These are phyloP conservation scores for Debaryomyces hansenii DNA, from an alignment of 805 yeast genomes.

Conservation along the genomic window DNA sequence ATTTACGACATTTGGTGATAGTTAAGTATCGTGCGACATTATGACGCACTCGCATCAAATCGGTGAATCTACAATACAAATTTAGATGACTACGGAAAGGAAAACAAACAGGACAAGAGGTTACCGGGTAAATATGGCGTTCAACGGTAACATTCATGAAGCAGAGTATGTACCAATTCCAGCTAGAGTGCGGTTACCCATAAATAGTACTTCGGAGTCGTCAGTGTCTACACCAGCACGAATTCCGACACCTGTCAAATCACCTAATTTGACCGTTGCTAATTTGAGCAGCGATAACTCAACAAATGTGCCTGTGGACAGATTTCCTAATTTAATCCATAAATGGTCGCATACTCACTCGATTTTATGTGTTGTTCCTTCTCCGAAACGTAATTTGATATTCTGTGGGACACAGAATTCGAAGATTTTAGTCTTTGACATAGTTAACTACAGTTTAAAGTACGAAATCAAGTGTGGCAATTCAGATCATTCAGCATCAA, in stretches of 20 bases:
- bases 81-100: too few relatives aligned
- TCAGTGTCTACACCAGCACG: conserved; percentile 4
- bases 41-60: not conserved
- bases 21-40: not conserved
- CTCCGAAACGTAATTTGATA: conserved; percentile 55
- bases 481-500: conserved; percentile 71
- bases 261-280: conserved; percentile 18
- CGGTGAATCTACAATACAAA: too few relatives aligned
- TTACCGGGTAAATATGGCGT: not conserved
- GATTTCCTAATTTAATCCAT: conserved; percentile 50
- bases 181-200: conserved; percentile 26
- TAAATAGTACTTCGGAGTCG: conserved; percentile 23
- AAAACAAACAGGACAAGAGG: too few relatives aligned
- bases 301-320: conserved; percentile 1
- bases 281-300: conserved; percentile 6
- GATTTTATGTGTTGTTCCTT: conserved; percentile 67
- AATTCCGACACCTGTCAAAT: conserved; percentile 23
- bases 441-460: conserved; percentile 59
- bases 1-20: not conserved
- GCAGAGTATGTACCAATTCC: conserved; percentile 32
- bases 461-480: conserved; percentile 37
- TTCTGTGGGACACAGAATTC: conserved; percentile 94
- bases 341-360: conserved; percentile 76
- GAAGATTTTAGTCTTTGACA: conserved; percentile 68
- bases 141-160: conserved; percentile 25